Percentiles rank a stretch among this genome's conserved stretches.
phyloP scores from a whole-genome alignment of 2,329 filamentous ascomycete species.

The Calcarisporium arbuscula region DNA sequence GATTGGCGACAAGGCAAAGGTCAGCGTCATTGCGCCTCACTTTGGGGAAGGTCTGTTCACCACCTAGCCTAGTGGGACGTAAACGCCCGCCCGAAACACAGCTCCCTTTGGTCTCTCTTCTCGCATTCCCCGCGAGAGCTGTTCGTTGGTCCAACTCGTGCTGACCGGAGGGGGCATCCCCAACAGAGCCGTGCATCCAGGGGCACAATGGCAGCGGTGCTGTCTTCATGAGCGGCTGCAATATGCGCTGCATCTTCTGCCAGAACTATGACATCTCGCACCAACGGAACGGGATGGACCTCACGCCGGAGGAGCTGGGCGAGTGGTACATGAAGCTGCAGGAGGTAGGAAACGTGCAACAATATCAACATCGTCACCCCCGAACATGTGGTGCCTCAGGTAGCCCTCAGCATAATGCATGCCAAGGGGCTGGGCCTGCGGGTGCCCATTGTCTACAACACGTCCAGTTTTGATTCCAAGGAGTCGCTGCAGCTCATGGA shows the following conservation, averaged over 20 bases:
- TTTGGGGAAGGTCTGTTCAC: conserved; percentile 61
- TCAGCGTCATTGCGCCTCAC: conserved; percentile 80
- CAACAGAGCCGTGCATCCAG: conserved; percentile 68
- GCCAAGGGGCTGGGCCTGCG: conserved; percentile 63
- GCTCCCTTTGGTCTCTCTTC: too few relatives aligned
- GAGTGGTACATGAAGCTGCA: conserved; percentile 82
- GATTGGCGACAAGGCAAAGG: conserved; percentile 68
- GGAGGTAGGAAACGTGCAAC: conserved; percentile 70
- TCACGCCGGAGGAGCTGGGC: conserved; percentile 71
- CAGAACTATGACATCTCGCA: conserved; percentile 83
- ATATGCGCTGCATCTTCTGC: conserved; percentile 68
- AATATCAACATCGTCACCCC: conserved; percentile 87
- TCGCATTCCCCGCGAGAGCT: too few relatives aligned
- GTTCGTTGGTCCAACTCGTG: conserved; percentile 4
- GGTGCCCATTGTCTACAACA: conserved; percentile 79
- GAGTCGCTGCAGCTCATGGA: conserved; percentile 67
- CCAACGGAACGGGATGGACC: conserved; percentile 71
- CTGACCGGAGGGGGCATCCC: conserved; percentile 4
- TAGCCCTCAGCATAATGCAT: conserved; percentile 68
- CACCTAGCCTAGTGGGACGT: too few relatives aligned
- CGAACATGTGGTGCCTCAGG: conserved; percentile 81
- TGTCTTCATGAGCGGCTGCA: conserved; percentile 75
- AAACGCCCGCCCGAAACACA: too few relatives aligned
- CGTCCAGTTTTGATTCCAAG: conserved; percentile 71
- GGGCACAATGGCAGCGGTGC: conserved; percentile 74